phyloP scores from a whole-genome alignment of 1,139 yeast species.

The Kurtzmaniella quercitrusa region DNA sequence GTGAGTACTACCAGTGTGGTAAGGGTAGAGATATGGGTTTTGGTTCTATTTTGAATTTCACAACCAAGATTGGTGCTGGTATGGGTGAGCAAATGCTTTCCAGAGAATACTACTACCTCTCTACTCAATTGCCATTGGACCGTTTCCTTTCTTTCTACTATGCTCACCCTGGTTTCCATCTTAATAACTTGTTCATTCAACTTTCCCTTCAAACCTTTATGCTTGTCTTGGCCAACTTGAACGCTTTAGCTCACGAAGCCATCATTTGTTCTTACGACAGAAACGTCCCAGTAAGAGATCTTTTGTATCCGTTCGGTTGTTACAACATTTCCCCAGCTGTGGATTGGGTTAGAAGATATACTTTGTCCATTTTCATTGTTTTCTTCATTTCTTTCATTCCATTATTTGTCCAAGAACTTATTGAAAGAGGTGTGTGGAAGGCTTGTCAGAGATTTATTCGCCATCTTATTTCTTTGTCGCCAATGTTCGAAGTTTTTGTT shows the following conservation, averaged over 20 bases:
- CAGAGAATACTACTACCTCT: constrained; percentile 95
- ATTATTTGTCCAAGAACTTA: constrained; percentile 91
- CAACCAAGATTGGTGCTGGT: constrained; percentile 99
- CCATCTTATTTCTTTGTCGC: constrained; percentile 86
- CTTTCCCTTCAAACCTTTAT: constrained; percentile 89
- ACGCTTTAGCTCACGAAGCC: constrained; percentile 86
- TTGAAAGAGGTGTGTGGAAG: constrained; percentile 97
- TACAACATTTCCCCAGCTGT: constrained; percentile 86
- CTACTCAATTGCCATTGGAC: constrained; percentile 95
- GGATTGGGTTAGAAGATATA: constrained; percentile 97
- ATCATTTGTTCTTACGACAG: constrained; percentile 80
- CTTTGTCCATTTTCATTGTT: constrained; percentile 95
- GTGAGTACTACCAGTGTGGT: constrained; percentile 99
- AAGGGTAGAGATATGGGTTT: constrained; percentile 99
- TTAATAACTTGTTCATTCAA: constrained; percentile 93
- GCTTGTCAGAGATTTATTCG: constrained; percentile 88
- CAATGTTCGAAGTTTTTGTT: constrained; percentile 96
- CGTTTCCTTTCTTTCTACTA: constrained; percentile 96
- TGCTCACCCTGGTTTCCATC: constrained; percentile 99
- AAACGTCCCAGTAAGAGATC: constrained; percentile 82
- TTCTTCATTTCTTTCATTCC: constrained; percentile 97
- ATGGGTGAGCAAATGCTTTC: constrained; percentile 99
- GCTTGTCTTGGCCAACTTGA: constrained; percentile 88
- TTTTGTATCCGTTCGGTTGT: constrained; percentile 86
- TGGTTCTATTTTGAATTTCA: constrained; percentile 96